Evolutionary conservation across 345 rosid species (phyloP), one percentile per base, ranked within the genome.

Genomic region (Populus ilicifolia): DNA sequence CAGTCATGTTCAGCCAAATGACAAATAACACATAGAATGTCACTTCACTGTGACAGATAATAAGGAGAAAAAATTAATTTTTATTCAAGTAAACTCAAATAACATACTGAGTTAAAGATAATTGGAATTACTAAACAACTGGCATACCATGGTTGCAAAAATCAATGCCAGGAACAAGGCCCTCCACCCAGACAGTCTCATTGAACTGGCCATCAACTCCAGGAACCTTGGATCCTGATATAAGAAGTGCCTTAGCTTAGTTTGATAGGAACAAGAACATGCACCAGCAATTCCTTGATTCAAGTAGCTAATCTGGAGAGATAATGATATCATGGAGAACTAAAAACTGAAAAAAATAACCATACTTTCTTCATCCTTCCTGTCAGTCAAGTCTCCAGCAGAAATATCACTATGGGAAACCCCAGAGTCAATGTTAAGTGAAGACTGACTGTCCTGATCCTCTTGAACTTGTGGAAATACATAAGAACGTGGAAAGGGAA

Each of bases 81-180:
- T 13, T 46, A 46, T 46, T 46, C 50, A 46, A 46, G 50, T 46
- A 48, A 25, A 56, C 27, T 65, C 5, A 67, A 30, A 33, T 10
- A 23, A 20, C 6, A 29, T 25, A 61, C 14, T 38, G 30, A 72
- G 59, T 39, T 20, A 52, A 43, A 71, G 69, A 63, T 25, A 16
- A 17, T 29, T 36, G 61, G 56, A 72, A 36, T 66, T 78, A 69
- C 20, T 20, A 52, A 48, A 69, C 35, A 77, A 75, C 20, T 69
- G 80, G 70, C 86, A 71, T 89, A 95, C 98, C 96, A 82, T 95
- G 99, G 85, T 95, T 95, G 84, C 97, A 93, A 84, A 93, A 93
- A 87, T 95, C 99, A 84, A 95, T 95, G 82, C 93, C 97, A 48
- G 98, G 99, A 76, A 95, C 92, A 86, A 95, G 96, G 80, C 99